Percentiles rank a stretch among this genome's conserved stretches.
These are phyloP conservation scores for Pythium dissotocum DNA, from an alignment of 352 stramenopile species.

Conservation along the genomic window DNA sequence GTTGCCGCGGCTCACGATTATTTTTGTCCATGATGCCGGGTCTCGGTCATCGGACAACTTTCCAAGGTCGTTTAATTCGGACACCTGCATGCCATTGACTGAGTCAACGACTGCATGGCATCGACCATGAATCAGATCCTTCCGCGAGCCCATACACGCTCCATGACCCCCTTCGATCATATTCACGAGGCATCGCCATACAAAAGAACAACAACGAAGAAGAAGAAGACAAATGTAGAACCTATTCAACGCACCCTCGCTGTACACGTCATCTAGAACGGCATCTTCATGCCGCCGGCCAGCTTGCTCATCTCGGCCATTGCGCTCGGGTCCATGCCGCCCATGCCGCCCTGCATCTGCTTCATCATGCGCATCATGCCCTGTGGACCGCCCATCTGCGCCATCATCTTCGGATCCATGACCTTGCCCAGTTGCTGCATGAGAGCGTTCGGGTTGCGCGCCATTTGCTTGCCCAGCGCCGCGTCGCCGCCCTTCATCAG, in stretches of 20 bases:
- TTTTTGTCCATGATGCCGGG: not conserved
- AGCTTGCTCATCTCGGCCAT: slow-evolving; percentile 83
- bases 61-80: too few relatives aligned
- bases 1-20: not conserved
- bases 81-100: too few relatives aligned
- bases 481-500: slow-evolving; percentile 91
- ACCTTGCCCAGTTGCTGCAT: slow-evolving; percentile 96
- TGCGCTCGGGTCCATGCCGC: slow-evolving; percentile 68
- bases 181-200: too few relatives aligned
- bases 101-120: too few relatives aligned
- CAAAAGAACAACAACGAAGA: not conserved
- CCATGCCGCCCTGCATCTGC: slow-evolving; percentile 86
- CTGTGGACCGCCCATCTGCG: slow-evolving; percentile 77
- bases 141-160: too few relatives aligned
- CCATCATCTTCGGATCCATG: slow-evolving; percentile 93
- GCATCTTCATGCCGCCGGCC: slow-evolving; percentile 82
- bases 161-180: too few relatives aligned
- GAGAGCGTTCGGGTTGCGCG: slow-evolving; percentile 95
- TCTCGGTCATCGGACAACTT: not conserved
- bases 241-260: not conserved
- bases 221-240: not conserved
- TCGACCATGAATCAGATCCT: too few relatives aligned
- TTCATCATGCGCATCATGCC: slow-evolving; percentile 94
- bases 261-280: slow-evolving; percentile 46
- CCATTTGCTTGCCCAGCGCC: slow-evolving; percentile 92